Evolutionary conservation across 1,139 yeast species (phyloP).

Genomic region (Wickerhamiella pararugosa): DNA sequence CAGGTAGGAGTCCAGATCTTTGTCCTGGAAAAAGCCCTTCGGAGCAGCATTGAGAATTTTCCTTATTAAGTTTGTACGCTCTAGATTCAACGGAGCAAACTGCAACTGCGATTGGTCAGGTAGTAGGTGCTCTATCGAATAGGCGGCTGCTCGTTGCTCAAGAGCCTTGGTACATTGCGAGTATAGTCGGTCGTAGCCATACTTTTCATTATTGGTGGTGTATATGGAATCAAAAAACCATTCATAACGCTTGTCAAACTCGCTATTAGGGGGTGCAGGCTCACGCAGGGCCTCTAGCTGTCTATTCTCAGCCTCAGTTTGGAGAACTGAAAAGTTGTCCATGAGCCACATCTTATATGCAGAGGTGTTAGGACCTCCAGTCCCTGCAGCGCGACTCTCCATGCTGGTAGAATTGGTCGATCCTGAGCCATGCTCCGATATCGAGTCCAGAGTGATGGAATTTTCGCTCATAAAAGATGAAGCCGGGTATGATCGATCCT

Average conservation of each 20-base stretch:
- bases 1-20: conserved; percentile 14
- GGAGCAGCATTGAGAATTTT: conserved; percentile 9
- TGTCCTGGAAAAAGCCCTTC: not conserved
- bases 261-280: conserved; percentile 6
- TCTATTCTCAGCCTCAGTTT: not conserved
- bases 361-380: not conserved
- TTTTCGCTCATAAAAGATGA: too few species aligned
- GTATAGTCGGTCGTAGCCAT: conserved; percentile 18
- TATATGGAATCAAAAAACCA: conserved; percentile 21
- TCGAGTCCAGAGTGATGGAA: too few species aligned
- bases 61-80: conserved; percentile 4
- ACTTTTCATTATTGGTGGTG: conserved; percentile 14
- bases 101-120: not conserved
- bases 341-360: conserved; percentile 4
- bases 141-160: conserved; percentile 6
- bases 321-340: not conserved
- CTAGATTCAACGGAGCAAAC: not conserved
- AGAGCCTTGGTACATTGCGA: conserved; percentile 8
- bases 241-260: conserved; percentile 9
- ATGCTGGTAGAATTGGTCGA: not conserved
- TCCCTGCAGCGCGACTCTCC: not conserved
- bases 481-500: too few species aligned
- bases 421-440: too few species aligned
- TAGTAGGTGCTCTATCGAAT: not conserved
- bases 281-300: conserved; percentile 1